Conservation (phyloP, 2,329 filamentous ascomycete genomes). For the Trichoderma polysporum region DNA sequence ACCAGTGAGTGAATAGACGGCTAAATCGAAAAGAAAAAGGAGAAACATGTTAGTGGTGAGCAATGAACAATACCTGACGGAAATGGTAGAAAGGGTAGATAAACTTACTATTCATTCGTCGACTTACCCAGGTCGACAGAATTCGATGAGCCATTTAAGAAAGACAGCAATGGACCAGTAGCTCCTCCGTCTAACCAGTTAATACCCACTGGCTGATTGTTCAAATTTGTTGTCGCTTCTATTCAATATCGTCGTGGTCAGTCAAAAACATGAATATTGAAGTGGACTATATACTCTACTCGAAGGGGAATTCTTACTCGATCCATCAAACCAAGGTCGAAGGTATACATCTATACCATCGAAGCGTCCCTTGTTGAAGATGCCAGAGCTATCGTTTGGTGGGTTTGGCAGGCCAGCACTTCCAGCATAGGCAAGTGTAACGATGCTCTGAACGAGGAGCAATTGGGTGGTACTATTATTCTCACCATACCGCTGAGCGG, state of each 20-base stretch:
- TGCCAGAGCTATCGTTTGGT: conserved; percentile 28
- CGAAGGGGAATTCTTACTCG: conserved; percentile 23
- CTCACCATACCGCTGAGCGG: conserved; percentile 27
- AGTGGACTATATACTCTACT: neutral
- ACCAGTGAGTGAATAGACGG: conserved; percentile 33
- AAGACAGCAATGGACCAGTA: conserved; percentile 27
- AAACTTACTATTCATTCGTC: conserved; percentile 33
- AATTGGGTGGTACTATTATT: conserved; percentile 30
- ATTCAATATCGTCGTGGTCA: neutral
- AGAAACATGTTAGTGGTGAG: neutral
- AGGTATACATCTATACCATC: conserved; percentile 28
- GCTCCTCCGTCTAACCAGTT: conserved; percentile 36
- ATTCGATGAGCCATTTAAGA: conserved; percentile 27
- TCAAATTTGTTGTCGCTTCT: conserved; percentile 32
- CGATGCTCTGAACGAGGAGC: conserved; percentile 31
- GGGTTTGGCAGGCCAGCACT: conserved; percentile 23
- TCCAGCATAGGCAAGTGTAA: conserved; percentile 33
- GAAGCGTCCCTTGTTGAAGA: conserved; percentile 31
- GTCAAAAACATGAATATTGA: neutral
- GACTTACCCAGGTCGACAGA: conserved; percentile 26
- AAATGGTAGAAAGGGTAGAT: neutral
- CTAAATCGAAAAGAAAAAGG: conserved; percentile 24
- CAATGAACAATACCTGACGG: neutral
- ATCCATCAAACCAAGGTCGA: conserved; percentile 34
- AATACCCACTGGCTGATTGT: conserved; percentile 28